Percentiles rank a stretch among this genome's conserved stretches.
These are phyloP conservation scores for Delphinella strobiligena DNA, from an alignment of 2,329 filamentous ascomycete genomes.

Conservation along the genomic window DNA sequence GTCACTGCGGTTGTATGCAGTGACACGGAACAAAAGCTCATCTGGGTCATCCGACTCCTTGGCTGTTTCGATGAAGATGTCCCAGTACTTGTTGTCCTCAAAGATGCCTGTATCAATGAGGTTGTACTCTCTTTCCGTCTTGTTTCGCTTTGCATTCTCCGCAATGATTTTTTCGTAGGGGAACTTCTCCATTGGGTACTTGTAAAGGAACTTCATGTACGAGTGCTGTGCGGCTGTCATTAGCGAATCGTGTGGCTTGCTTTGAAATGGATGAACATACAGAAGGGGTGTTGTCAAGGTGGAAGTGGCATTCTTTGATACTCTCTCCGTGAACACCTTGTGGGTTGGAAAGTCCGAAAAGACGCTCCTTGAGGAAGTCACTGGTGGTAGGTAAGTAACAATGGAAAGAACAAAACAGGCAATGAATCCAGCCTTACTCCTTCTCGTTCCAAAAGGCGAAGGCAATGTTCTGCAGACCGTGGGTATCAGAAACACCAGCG, in stretches of 20 bases:
- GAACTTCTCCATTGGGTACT: conserved; percentile 84
- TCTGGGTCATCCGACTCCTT: conserved; percentile 90
- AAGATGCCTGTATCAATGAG: conserved; percentile 82
- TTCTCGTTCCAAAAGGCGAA: conserved; percentile 98
- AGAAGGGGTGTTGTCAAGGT: conserved; percentile 84
- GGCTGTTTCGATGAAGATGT: conserved; percentile 91
- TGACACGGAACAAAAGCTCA: conserved; percentile 85
- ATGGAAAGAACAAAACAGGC: too few relatives aligned
- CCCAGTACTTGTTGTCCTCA: conserved; percentile 85
- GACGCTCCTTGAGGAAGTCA: conserved; percentile 84
- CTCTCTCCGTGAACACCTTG: conserved; percentile 97
- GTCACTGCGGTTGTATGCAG: conserved; percentile 88
- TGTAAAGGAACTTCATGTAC: conserved; percentile 99
- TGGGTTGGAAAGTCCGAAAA: conserved; percentile 90
- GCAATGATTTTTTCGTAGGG: conserved; percentile 80
- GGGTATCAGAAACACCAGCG: conserved; percentile 86
- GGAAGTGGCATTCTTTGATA: conserved; percentile 93
- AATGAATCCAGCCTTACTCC: conserved; percentile 54
- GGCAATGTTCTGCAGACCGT: conserved; percentile 81
- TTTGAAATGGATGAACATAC: conserved; percentile 29
- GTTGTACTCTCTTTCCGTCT: conserved; percentile 78
- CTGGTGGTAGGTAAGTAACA: too few relatives aligned
- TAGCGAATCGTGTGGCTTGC: not conserved
- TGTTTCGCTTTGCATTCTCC: conserved; percentile 68
- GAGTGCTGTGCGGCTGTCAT: conserved; percentile 55